Conservation (phyloP, 805 yeast genomes). For the Ascoidea asiatica region DNA sequence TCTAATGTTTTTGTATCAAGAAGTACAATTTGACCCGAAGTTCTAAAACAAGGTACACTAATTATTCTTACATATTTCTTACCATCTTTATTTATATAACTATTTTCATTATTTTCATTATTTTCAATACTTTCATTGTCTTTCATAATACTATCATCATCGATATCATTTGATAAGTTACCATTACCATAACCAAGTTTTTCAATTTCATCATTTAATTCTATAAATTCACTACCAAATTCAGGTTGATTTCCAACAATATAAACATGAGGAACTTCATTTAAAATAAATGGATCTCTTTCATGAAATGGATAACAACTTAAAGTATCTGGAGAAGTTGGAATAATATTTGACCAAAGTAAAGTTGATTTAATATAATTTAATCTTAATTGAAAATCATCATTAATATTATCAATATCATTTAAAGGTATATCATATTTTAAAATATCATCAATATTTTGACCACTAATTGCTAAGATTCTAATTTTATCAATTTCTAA, state of each 20-base stretch:
- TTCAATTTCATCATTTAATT: conserved; percentile 21
- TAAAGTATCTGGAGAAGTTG: conserved; percentile 93
- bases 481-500: conserved; percentile 41
- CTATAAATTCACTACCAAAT: conserved; percentile 33
- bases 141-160: not conserved
- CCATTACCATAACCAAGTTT: not conserved
- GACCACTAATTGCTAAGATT: conserved; percentile 71
- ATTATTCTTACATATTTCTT: conserved; percentile 42
- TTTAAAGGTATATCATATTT: conserved; percentile 42
- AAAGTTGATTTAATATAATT: conserved; percentile 55
- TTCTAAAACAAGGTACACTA: conserved; percentile 56
- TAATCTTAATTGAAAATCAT: conserved; percentile 21
- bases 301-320: conserved; percentile 76
- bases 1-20: conserved; percentile 46
- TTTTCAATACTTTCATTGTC: not conserved
- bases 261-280: conserved; percentile 74
- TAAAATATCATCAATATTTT: conserved; percentile 64
- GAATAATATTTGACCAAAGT: conserved; percentile 77
- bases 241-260: conserved; percentile 73
- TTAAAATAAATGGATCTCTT: conserved; percentile 69
- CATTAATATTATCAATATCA: conserved; percentile 17
- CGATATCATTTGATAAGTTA: not conserved
- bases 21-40: conserved; percentile 51
- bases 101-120: not conserved
- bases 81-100: conserved; percentile 5